Conservation (phyloP, 306 rosid genomes). For the Vigna hirtella region DNA sequence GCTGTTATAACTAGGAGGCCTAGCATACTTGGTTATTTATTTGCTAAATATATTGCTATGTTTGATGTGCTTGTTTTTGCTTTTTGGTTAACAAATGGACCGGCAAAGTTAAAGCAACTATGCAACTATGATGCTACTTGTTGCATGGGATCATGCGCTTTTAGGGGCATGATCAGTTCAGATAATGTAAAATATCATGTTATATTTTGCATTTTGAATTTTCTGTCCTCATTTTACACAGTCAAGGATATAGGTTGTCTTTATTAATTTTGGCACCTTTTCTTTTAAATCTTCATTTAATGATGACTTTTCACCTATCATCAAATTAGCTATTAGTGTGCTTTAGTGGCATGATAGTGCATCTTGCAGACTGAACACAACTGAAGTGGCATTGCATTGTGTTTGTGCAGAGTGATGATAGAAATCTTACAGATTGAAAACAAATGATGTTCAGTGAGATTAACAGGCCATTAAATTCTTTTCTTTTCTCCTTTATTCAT, state of each 20-base stretch:
- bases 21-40: not conserved
- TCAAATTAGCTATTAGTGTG: slow-evolving; percentile 2
- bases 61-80: not conserved
- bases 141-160: not conserved
- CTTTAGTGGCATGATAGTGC: not conserved
- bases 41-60: not conserved
- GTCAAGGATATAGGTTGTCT: not conserved
- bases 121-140: not conserved
- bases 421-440: not conserved
- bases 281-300: not conserved
- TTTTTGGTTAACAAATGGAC: not conserved
- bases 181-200: not conserved
- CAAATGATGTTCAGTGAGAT: not conserved
- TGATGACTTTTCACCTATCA: slow-evolving; percentile 2
- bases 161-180: not conserved
- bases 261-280: not conserved
- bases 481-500: not conserved
- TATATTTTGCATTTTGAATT: not conserved
- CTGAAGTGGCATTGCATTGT: not conserved
- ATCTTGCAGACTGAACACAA: not conserved
- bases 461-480: not conserved
- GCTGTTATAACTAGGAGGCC: not conserved
- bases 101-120: not conserved
- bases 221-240: not conserved
- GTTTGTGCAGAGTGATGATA: not conserved